Base-by-base conservation (phyloP, 2,329 filamentous ascomycete genomes). In the Zasmidium cellare region DNA sequence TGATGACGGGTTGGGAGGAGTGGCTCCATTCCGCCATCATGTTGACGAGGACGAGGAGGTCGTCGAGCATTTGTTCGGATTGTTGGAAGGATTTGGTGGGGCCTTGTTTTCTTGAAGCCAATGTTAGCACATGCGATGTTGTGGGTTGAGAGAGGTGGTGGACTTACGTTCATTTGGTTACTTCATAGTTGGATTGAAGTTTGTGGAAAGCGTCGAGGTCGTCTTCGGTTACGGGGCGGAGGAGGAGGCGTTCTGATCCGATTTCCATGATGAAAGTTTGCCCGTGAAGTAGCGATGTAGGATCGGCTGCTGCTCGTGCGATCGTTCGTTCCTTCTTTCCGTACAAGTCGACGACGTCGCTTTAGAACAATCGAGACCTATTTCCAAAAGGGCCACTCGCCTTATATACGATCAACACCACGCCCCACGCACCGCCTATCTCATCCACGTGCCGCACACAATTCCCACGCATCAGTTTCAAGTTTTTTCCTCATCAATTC, bases 31-130 rank as follows among this genome's bases (percentile, higher is more conserved):
- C 46, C 18, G 46, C 3, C 48, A 57, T 56, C n/a, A 45, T 47
- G 28, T 65, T 61, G 5, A 60, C 51, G 3, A 61, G 57, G 22
- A 65, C 55, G 23, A 63, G 52, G 18, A 61, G 55, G 31, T 65
- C 63, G 46, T 65, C 63, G 19, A 65, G 61, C 55, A 63, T 63
- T 54, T 61, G 49, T 19, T 54, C 46, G 14, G 58, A 60, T 23
- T 46, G 35, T 22, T 54, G 28, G 19, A 62, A 28, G 6, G 56
- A 55, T 19, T 52, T 51, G 53, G 51, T 58, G 16, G 61, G 61
- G 20, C 55, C 61, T 57, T 65, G 61, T 45, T 58, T 62, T 28
- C 63, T 65, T n/a, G n/a, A n/a, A 19, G 25, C 9, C 19, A 14
- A 9, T 16, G n/a, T 25, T 28, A 55, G 41, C 49, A 47, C 12